A percentile compares a stretch with the other conserved stretches of the same genome.
phyloP scores from a whole-genome alignment of 1,139 yeast genomes.

The Lodderomyces oxycetoniae region DNA sequence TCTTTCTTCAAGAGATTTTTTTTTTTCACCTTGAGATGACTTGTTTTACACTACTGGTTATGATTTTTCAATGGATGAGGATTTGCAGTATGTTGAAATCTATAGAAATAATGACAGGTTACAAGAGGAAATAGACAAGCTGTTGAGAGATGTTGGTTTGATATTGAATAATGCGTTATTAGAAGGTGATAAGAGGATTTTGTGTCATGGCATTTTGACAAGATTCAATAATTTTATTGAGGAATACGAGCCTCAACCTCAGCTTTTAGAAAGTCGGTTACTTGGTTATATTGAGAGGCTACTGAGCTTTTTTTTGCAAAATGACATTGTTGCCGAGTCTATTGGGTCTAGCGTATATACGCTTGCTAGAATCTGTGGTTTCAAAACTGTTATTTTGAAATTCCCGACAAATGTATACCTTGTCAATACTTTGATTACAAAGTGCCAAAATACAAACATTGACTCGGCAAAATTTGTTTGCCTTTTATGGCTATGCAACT shows the following conservation, averaged over 20 bases:
- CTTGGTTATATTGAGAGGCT: conserved; percentile 27
- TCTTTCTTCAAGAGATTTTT: no score
- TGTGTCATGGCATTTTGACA: conserved; percentile 2
- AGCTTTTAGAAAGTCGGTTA: conserved; percentile 43
- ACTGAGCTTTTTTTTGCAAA: conserved; percentile 23
- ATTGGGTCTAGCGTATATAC: conserved; percentile 45
- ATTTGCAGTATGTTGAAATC: conserved; percentile 16
- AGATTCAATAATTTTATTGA: conserved; percentile 18
- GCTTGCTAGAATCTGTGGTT: conserved; percentile 62
- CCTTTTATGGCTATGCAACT: conserved; percentile 69
- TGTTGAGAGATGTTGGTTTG: neutral
- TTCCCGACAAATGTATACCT: conserved; percentile 57
- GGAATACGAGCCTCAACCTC: conserved; percentile 56
- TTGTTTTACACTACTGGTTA: no score
- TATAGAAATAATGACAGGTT: conserved; percentile 18
- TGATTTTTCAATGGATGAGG: conserved; percentile 7
- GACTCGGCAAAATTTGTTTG: conserved; percentile 59
- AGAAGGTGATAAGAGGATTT: conserved; percentile 1
- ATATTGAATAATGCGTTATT: neutral
- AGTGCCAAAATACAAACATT: conserved; percentile 17
- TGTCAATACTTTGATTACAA: conserved; percentile 33
- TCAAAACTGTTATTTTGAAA: conserved; percentile 53
- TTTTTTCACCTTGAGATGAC: neutral
- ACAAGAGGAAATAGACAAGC: conserved; percentile 13
- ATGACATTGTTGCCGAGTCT: conserved; percentile 1